Percentiles rank a stretch among this genome's conserved stretches.
Conservation (phyloP, 306 rosid genomes). For the Medicago ruthenica region DNA sequence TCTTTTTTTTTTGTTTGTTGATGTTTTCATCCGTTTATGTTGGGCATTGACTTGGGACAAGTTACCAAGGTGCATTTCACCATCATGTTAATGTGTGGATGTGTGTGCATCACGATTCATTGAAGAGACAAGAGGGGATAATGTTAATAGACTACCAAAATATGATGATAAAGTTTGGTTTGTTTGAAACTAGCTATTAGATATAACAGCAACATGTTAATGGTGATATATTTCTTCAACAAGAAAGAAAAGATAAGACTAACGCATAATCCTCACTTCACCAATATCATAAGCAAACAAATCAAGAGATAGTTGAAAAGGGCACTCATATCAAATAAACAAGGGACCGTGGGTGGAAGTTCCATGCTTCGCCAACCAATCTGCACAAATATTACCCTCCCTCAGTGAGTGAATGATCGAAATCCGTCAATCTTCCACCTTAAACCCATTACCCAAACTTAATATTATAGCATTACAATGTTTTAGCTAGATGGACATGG, state of each 20-base stretch:
- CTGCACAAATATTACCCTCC: neutral
- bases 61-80: constrained; percentile 20
- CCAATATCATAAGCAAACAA: neutral
- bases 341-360: neutral
- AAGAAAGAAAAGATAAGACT: neutral
- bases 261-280: neutral
- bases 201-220: neutral
- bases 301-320: neutral
- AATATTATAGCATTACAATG: too few relatives aligned
- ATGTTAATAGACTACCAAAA: neutral
- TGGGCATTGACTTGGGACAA: neutral
- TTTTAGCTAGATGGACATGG: too few relatives aligned
- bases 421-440: neutral
- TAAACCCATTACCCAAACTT: too few relatives aligned
- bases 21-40: too few relatives aligned
- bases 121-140: too few relatives aligned
- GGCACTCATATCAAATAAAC: neutral
- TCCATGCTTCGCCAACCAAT: neutral
- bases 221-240: neutral
- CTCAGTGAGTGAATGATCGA: neutral
- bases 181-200: neutral
- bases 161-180: constrained; percentile 17
- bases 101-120: neutral
- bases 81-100: constrained; percentile 7
- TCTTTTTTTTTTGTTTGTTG: too few relatives aligned